phyloP scores from a whole-genome alignment of 2,329 filamentous ascomycete genomes.

The Neospermospora avenae region DNA sequence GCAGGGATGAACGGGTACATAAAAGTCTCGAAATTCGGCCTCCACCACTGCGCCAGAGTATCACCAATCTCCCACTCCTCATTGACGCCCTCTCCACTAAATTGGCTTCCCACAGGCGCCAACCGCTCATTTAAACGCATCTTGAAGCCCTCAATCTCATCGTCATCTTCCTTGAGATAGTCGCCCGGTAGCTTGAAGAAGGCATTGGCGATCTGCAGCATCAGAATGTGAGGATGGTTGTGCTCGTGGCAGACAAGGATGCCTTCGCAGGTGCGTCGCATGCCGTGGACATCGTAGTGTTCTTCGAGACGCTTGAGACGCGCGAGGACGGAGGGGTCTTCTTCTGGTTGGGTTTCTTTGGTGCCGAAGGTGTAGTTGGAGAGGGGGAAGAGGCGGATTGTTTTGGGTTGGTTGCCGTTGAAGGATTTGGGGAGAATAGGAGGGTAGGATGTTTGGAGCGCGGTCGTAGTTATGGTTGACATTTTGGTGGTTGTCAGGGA shows the following conservation, averaged over 20 bases:
- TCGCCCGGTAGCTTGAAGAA: slow-evolving; percentile 99
- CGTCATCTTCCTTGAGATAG: slow-evolving; percentile 84
- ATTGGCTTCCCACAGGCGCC: slow-evolving; percentile 81
- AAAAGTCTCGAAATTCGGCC: slow-evolving; percentile 98
- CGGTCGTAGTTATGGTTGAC: slow-evolving; percentile 78
- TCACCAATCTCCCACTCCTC: slow-evolving; percentile 94
- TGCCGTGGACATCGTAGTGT: slow-evolving; percentile 87
- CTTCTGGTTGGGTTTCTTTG: slow-evolving; percentile 96
- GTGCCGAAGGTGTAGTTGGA: slow-evolving; percentile 99
- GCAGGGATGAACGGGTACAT: slow-evolving; percentile 99
- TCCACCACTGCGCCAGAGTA: slow-evolving; percentile 96
- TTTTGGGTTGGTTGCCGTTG: slow-evolving; percentile 82
- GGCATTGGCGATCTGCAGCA: slow-evolving; percentile 98
- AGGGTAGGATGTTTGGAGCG: slow-evolving; percentile 73
- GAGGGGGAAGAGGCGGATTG: slow-evolving; percentile 87
- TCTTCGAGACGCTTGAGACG: slow-evolving; percentile 93
- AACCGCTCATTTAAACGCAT: slow-evolving; percentile 85
- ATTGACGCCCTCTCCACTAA: slow-evolving; percentile 80
- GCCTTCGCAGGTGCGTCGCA: slow-evolving; percentile 95
- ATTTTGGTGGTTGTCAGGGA: slow-evolving; percentile 45
- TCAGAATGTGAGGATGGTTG: slow-evolving; percentile 97
- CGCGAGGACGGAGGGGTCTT: slow-evolving; percentile 92
- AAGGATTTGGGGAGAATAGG: slow-evolving; percentile 80
- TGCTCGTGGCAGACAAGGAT: slow-evolving; percentile 98
- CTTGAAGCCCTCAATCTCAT: slow-evolving; percentile 96